Base-by-base conservation (phyloP, 2,329 filamentous ascomycete genomes). In the Orbilia javanica region DNA sequence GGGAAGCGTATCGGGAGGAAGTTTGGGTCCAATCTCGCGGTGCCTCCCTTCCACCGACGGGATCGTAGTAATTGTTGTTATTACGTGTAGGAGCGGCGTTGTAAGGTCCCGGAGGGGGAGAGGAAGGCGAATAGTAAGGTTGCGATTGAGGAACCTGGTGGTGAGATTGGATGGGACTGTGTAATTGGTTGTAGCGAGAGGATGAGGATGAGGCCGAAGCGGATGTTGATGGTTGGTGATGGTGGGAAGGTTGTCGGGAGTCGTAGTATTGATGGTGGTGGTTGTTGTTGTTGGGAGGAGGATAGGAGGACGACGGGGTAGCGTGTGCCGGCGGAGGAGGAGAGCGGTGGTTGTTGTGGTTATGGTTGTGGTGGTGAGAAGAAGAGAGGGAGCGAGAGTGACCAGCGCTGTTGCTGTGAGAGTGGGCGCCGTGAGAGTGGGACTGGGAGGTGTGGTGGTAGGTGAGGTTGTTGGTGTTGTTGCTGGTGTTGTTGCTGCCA, bases 71-170 rank as follows among this genome's bases (percentile, higher is more conserved):
- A 44, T 63, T 73, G n/a, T 52, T 63, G 62, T 68, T 72, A 18
- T 48, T 63, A 68, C 75, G 75, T 63, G 75, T 64, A 15, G 66
- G 29, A 82, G 36, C 82, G 31, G 79, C 83, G 82, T 79, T 82
- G 75, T 81, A 83, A 68, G 83, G 84, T 60, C 84, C 82, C 34
- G 84, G 81, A 66, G 84, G 81, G n/a, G 84, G 81, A 46, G 81
- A 81, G 82, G 72, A 80, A 60, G 55, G 82, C 55, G 42, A 82
- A 79, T 52, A 79, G 44, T 75, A 70, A 15, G 52, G 75, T 73
- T 48, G 62, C 13, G 65, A 57, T 36, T 48, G 79, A 7, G 64
- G 62, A 29, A 46, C 63, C 13, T 64, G 64, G 67, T 67, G 53
- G 6, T 73, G 73, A 57, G 72, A 52, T 25, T 75, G 74, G 50